These are phyloP conservation scores for Sporobolomyces pararoseus DNA, from an alignment of 768 basidiomycete species.

Conservation along the genomic window DNA sequence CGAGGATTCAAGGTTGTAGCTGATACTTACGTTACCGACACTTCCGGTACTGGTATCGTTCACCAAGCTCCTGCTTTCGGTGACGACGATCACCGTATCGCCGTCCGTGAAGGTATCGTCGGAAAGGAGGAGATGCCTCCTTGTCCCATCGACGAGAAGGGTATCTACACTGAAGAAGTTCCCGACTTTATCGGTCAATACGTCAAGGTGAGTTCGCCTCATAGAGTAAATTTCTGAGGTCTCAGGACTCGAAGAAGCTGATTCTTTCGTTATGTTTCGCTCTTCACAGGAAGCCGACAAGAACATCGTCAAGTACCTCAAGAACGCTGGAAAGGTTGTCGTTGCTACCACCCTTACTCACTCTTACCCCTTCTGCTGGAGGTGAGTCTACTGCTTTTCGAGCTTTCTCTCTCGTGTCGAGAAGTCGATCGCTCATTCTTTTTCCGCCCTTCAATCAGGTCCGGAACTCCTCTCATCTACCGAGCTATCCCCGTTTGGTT, in stretches of 20 bases:
- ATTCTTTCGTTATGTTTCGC: no score
- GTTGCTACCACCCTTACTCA: conserved; percentile 82
- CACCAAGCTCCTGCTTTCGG: conserved; percentile 98
- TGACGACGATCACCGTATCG: conserved; percentile 96
- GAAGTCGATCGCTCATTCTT: neutral
- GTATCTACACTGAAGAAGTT: conserved; percentile 81
- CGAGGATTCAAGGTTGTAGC: conserved; percentile 81
- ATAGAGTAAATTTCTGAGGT: no score
- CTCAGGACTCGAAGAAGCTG: no score
- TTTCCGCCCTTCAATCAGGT: conserved; percentile 54
- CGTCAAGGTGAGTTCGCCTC: conserved; percentile 65
- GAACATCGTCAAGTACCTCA: conserved; percentile 83
- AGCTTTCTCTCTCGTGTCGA: conserved; percentile 12
- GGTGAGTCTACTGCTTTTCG: conserved; percentile 54
- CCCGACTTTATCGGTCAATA: conserved; percentile 81
- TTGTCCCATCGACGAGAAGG: conserved; percentile 87
- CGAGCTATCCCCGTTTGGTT: conserved; percentile 97
- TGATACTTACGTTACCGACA: conserved; percentile 88
- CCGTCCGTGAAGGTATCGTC: conserved; percentile 77
- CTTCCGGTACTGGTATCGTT: conserved; percentile 94
- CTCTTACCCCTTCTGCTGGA: conserved; percentile 96
- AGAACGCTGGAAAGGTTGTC: conserved; percentile 79
- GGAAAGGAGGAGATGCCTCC: conserved; percentile 87
- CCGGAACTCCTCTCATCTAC: conserved; percentile 90
- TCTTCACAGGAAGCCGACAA: conserved; percentile 86